These are phyloP conservation scores for Polychaeton citri DNA, from an alignment of 2,329 filamentous ascomycete species.

Conservation along the genomic window DNA sequence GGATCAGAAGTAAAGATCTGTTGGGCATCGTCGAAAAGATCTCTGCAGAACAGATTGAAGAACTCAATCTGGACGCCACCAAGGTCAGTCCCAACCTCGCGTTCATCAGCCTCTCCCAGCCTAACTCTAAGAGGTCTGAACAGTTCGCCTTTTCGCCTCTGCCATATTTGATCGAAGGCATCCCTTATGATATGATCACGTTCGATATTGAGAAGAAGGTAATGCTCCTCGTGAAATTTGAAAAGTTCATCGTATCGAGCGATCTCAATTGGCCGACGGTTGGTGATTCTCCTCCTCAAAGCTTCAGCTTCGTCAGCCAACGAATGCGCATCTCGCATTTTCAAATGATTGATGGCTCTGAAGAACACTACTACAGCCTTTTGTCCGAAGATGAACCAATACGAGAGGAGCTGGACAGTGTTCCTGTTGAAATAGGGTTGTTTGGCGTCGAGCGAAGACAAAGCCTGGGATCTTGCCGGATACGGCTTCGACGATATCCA, in stretches of 20 bases:
- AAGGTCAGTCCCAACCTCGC: constrained; percentile 83
- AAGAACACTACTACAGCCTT: constrained; percentile 69
- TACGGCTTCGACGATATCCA: not conserved
- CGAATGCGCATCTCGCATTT: constrained; percentile 46
- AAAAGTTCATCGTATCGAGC: constrained; percentile 7
- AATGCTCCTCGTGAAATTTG: constrained; percentile 23
- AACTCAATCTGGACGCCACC: constrained; percentile 96
- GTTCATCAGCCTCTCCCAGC: constrained; percentile 59
- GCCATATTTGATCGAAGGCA: constrained; percentile 74
- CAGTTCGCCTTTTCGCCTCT: constrained; percentile 67
- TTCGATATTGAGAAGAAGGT: constrained; percentile 31
- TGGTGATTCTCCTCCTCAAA: not conserved
- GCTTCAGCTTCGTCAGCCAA: not conserved
- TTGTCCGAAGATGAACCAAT: constrained; percentile 65
- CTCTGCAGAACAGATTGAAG: constrained; percentile 69
- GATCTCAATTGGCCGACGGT: not conserved
- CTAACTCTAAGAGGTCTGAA: constrained; percentile 78
- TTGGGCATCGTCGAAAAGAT: constrained; percentile 62
- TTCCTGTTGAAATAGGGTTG: too few species aligned
- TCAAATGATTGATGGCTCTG: constrained; percentile 71
- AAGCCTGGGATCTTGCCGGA: too few species aligned
- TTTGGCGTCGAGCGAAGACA: too few species aligned
- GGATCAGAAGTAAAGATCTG: constrained; percentile 67
- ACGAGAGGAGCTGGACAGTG: constrained; percentile 56
- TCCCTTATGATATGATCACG: constrained; percentile 28